Conservation (phyloP, 2,329 filamentous ascomycete species). For the Cladosporium sp. region DNA sequence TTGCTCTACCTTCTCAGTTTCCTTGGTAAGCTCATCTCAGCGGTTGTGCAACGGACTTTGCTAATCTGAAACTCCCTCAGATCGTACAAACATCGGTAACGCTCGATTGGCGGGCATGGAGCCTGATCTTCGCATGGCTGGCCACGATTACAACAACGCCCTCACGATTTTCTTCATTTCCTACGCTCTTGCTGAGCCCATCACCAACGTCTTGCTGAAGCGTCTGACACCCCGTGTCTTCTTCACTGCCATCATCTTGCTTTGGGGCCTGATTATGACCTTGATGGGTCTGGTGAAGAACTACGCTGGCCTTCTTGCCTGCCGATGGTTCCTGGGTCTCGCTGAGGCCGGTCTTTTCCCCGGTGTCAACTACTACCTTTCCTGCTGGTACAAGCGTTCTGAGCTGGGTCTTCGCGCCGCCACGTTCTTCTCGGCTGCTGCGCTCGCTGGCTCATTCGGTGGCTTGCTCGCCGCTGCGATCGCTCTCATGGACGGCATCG, state of each 20-base stretch:
- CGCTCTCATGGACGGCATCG: constrained; percentile 60
- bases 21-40: constrained; percentile 44
- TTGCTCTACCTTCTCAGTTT: constrained; percentile 70
- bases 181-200: constrained; percentile 70
- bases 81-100: constrained; percentile 70
- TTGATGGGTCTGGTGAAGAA: constrained; percentile 25
- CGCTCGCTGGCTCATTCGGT: constrained; percentile 71
- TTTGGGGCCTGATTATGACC: constrained; percentile 65
- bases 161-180: constrained; percentile 83
- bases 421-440: constrained; percentile 78
- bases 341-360: constrained; percentile 63
- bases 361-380: constrained; percentile 43
- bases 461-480: constrained; percentile 68
- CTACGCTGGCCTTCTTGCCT: constrained; percentile 25
- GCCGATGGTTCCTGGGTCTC: constrained; percentile 59
- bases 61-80: constrained; percentile 13
- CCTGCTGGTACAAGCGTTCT: constrained; percentile 72
- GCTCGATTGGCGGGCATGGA: constrained; percentile 53
- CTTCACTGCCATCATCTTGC: constrained; percentile 66
- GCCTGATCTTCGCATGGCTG: constrained; percentile 55
- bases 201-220: constrained; percentile 78
- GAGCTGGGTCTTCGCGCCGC: constrained; percentile 77
- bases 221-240: constrained; percentile 69
- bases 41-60: not conserved
- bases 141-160: constrained; percentile 63